Conservation (phyloP, 768 basidiomycete genomes). For the Cystobasidium onofrii region DNA sequence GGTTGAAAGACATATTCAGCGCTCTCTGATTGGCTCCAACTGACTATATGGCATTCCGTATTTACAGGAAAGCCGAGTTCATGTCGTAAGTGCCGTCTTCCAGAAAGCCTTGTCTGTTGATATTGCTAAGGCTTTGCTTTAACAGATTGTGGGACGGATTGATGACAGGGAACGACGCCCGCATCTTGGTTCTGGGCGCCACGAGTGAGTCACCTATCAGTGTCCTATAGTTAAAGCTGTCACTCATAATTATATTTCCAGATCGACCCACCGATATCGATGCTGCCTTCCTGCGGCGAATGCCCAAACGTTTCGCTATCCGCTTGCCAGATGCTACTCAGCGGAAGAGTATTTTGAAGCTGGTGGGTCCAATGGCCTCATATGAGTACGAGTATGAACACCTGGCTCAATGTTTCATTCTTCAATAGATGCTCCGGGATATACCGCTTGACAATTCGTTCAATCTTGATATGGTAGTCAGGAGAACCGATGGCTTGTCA, state of each 20-base stretch:
- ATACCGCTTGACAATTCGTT: slow-evolving; percentile 61
- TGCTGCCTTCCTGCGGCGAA: slow-evolving; percentile 71
- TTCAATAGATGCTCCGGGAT: slow-evolving; percentile 72
- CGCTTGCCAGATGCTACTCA: slow-evolving; percentile 69
- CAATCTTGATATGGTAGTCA: slow-evolving; percentile 58
- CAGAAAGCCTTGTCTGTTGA: not conserved
- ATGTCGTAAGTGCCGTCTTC: slow-evolving; percentile 44
- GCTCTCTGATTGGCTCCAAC: not conserved
- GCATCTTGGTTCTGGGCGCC: slow-evolving; percentile 59
- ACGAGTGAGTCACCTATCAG: slow-evolving; percentile 54
- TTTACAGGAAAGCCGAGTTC: slow-evolving; percentile 44
- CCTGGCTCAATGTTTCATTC: no score
- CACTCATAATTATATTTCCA: not conserved
- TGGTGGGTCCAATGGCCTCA: slow-evolving; percentile 52
- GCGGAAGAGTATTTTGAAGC: slow-evolving; percentile 68
- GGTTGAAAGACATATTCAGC: no score
- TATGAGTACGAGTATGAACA: no score
- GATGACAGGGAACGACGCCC: slow-evolving; percentile 53
- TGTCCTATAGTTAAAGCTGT: not conserved
- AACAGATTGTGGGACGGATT: slow-evolving; percentile 77
- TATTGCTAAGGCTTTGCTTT: not conserved
- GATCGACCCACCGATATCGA: slow-evolving; percentile 91
- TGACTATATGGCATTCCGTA: not conserved
- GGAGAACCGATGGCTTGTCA: slow-evolving; percentile 63
- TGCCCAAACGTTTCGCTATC: slow-evolving; percentile 93